These are phyloP conservation scores for Gracilaria gracilis DNA, from an alignment of 23 red algal genomes.

Conservation along the genomic window DNA sequence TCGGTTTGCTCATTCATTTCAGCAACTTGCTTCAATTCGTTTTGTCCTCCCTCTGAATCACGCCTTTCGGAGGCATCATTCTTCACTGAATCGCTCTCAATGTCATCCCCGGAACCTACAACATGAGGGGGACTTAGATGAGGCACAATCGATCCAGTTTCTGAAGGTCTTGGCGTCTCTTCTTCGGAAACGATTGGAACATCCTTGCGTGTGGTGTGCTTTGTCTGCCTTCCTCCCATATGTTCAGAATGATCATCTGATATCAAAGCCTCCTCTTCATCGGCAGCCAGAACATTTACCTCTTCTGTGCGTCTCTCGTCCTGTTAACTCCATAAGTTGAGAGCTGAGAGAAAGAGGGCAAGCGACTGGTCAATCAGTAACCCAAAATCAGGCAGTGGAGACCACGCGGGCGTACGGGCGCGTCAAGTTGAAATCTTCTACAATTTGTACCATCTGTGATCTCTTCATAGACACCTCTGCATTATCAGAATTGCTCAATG, in stretches of 20 bases:
- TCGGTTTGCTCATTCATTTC: neutral
- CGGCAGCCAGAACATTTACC: neutral
- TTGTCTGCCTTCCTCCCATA: too few relatives aligned
- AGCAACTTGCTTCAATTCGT: neutral
- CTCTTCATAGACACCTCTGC: too few relatives aligned
- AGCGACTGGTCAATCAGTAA: too few relatives aligned
- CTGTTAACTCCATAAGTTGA: too few relatives aligned
- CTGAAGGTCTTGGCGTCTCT: too few relatives aligned
- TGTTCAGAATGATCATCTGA: neutral
- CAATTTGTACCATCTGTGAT: too few relatives aligned
- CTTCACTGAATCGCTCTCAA: too few relatives aligned
- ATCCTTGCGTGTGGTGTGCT: neutral
- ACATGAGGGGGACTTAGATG: neutral
- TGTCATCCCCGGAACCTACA: neutral
- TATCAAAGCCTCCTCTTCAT: neutral
- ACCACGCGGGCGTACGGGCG: too few relatives aligned
- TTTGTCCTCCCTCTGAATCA: neutral
- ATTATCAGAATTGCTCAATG: too few relatives aligned
- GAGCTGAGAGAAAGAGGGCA: too few relatives aligned
- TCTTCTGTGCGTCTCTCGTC: neutral
- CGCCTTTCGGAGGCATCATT: neutral
- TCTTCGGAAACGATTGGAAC: neutral
- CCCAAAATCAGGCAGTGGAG: too few relatives aligned
- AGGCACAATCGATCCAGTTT: neutral
- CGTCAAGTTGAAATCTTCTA: too few relatives aligned